phyloP scores from a whole-genome alignment of 768 basidiomycete genomes.

The Tylopilus cervinicoccineus region DNA sequence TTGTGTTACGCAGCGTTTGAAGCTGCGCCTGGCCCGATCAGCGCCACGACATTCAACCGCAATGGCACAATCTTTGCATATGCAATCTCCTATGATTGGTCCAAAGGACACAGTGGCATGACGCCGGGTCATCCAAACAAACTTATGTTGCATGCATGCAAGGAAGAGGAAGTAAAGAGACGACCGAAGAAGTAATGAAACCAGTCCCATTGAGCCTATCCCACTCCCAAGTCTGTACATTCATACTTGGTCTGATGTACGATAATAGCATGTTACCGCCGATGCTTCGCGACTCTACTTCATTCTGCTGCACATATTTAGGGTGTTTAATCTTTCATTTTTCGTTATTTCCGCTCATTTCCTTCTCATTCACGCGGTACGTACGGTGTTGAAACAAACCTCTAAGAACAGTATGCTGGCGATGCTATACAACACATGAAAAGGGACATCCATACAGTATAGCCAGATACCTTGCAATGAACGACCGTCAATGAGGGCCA shows the following conservation, averaged over 20 bases:
- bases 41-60: slow-evolving; percentile 81
- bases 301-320: neutral
- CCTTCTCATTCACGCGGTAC: neutral
- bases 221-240: neutral
- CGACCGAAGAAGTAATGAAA: slow-evolving; percentile 34
- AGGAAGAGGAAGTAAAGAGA: slow-evolving; percentile 84
- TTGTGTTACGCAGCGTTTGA: slow-evolving; percentile 58
- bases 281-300: neutral
- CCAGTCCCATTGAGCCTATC: neutral
- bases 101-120: slow-evolving; percentile 86
- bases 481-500: slow-evolving; percentile 14
- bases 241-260: slow-evolving; percentile 13
- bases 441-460: neutral
- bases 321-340: neutral
- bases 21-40: slow-evolving; percentile 67
- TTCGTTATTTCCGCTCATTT: neutral
- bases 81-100: slow-evolving; percentile 92
- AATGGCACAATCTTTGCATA: slow-evolving; percentile 89
- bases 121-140: slow-evolving; percentile 68
- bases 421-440: neutral
- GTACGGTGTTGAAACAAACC: neutral
- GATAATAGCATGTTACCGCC: slow-evolving; percentile 8
- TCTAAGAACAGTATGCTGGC: neutral
- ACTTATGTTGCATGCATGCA: slow-evolving; percentile 79
- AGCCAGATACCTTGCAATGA: slow-evolving; percentile 13